Conservation (phyloP, 305 asterid species). For the Striga hermonthica region DNA sequence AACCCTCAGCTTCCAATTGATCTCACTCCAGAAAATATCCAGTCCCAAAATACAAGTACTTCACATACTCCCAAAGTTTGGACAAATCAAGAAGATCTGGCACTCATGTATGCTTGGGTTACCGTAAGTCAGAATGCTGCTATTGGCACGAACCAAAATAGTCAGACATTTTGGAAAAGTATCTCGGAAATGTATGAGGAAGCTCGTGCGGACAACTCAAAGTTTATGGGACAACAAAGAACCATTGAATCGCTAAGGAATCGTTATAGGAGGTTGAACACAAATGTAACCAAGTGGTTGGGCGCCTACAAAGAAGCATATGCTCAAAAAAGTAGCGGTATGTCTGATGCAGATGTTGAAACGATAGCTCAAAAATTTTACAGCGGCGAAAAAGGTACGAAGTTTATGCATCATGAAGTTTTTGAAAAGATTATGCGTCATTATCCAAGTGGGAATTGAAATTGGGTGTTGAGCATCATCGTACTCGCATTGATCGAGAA, state of each 20-base stretch:
- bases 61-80: too few relatives aligned
- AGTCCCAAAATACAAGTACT: too few relatives aligned
- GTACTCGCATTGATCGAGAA: too few relatives aligned
- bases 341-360: background rate
- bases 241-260: background rate
- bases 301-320: background rate
- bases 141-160: background rate
- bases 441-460: background rate
- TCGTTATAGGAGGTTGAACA: background rate
- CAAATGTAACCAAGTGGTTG: too few relatives aligned
- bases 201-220: background rate
- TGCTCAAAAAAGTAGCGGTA: background rate
- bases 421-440: background rate
- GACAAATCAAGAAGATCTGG: too few relatives aligned
- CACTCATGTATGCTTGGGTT: too few relatives aligned
- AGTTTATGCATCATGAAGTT: background rate
- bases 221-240: background rate
- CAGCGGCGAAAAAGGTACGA: too few relatives aligned
- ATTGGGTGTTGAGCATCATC: background rate
- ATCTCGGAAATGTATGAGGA: background rate
- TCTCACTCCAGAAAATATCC: too few relatives aligned
- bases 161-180: background rate
- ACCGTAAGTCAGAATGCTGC: background rate
- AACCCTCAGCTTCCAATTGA: too few relatives aligned
- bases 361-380: background rate